These are phyloP conservation scores for Yarrowia sp. DNA, from an alignment of 805 yeast species.

Conservation along the genomic window DNA sequence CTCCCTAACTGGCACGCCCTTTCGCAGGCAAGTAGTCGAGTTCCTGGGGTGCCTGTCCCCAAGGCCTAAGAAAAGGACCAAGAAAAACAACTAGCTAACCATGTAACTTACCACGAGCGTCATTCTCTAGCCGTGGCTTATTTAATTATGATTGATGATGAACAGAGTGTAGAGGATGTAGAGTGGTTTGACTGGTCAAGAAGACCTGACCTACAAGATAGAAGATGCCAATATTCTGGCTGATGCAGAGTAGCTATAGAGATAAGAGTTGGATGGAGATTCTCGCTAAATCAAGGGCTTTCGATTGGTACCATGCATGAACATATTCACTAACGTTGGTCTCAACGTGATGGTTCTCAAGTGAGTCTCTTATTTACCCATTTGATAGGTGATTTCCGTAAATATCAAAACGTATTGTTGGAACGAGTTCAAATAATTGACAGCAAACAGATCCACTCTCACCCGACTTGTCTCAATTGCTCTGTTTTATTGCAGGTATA, in stretches of 20 bases:
- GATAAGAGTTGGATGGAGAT: background rate
- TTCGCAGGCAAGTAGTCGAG: constrained; percentile 14
- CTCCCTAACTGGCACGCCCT: constrained; percentile 27
- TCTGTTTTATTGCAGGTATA: too few relatives aligned
- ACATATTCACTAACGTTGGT: background rate
- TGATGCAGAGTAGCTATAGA: background rate
- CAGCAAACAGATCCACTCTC: too few relatives aligned
- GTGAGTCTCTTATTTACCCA: too few relatives aligned
- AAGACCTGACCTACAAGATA: too few relatives aligned
- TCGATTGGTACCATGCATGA: background rate
- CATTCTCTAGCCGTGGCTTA: constrained; percentile 2
- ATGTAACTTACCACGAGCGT: background rate
- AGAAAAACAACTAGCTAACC: background rate
- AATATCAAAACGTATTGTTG: too few relatives aligned
- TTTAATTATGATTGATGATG: background rate
- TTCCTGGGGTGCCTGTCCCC: constrained; percentile 16
- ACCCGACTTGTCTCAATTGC: too few relatives aligned
- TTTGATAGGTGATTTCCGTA: too few relatives aligned
- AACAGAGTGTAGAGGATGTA: background rate
- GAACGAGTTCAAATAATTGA: too few relatives aligned
- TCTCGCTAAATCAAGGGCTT: background rate
- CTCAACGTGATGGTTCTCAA: background rate
- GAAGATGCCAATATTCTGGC: too few relatives aligned
- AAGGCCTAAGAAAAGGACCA: background rate
- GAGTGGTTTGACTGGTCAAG: too few relatives aligned